Percentiles rank a stretch among this genome's conserved stretches.
Conservation (phyloP, 2,329 filamentous ascomycete species). For the Esteya vermicola region DNA sequence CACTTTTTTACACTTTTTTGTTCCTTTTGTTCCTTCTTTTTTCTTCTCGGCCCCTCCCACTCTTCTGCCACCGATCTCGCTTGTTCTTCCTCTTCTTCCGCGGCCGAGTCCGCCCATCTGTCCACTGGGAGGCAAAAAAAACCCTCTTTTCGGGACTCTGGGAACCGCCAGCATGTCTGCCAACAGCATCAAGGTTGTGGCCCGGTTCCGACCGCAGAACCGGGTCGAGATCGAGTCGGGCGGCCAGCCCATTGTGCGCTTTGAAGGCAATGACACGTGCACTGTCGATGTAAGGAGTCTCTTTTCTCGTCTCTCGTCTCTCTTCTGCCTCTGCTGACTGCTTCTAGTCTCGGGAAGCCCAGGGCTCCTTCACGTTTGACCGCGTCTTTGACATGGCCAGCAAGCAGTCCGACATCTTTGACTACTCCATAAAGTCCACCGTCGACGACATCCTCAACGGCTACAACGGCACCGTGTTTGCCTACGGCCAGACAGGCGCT, state of each 20-base stretch:
- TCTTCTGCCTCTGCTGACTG: slow-evolving; percentile 16
- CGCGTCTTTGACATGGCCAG: slow-evolving; percentile 93
- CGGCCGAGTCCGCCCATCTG: slow-evolving; percentile 1
- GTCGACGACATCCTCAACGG: slow-evolving; percentile 98
- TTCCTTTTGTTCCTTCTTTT: neutral
- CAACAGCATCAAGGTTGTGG: slow-evolving; percentile 76
- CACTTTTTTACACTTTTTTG: too few species aligned
- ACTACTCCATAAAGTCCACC: slow-evolving; percentile 90
- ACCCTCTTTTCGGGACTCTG: too few species aligned
- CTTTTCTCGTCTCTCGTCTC: too few species aligned
- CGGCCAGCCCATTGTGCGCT: slow-evolving; percentile 81
- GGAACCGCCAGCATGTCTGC: slow-evolving; percentile 34
- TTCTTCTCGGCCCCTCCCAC: too few species aligned
- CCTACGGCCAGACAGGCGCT: slow-evolving; percentile 94
- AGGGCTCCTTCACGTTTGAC: slow-evolving; percentile 89
- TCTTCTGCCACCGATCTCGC: too few species aligned
- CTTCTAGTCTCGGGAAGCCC: slow-evolving; percentile 65
- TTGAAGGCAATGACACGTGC: slow-evolving; percentile 82
- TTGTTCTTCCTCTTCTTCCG: too few species aligned
- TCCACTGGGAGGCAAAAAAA: too few species aligned
- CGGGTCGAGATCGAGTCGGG: slow-evolving; percentile 80
- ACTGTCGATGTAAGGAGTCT: slow-evolving; percentile 58
- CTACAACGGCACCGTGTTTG: slow-evolving; percentile 98
- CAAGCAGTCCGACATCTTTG: slow-evolving; percentile 85
- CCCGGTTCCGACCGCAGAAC: slow-evolving; percentile 95